Percentiles rank a stretch among this genome's conserved stretches.
Conservation (phyloP, 306 rosid genomes). For the Arachis stenosperma region DNA sequence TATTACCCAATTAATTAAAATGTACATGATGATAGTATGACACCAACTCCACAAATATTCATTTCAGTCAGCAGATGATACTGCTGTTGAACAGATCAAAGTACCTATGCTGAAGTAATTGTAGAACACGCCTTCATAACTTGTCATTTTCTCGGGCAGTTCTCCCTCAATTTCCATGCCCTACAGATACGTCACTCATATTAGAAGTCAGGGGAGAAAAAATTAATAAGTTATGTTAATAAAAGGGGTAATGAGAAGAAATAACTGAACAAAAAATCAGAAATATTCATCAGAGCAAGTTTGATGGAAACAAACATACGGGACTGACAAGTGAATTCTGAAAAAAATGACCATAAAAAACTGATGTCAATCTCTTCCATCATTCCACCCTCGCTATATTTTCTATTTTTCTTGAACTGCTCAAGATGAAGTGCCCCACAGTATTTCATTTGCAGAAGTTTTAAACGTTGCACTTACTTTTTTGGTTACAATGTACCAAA, state of each 20-base stretch:
- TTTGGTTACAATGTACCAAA: background rate
- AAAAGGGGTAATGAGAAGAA: background rate
- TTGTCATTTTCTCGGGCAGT: conserved; percentile 64
- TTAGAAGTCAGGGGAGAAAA: conserved; percentile 1
- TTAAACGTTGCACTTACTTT: conserved; percentile 8
- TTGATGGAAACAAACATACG: conserved; percentile 24
- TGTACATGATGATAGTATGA: conserved; percentile 21
- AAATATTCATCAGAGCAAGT: conserved; percentile 10
- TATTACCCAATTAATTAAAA: conserved; percentile 13
- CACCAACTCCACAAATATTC: conserved; percentile 26
- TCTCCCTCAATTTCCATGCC: conserved; percentile 72
- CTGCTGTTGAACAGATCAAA: conserved; percentile 26
- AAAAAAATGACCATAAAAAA: conserved; percentile 4
- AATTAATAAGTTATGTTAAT: background rate
- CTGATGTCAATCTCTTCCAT: background rate
- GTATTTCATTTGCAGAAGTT: conserved; percentile 5
- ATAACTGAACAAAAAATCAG: background rate
- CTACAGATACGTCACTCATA: conserved; percentile 51
- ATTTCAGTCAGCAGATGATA: conserved; percentile 6
- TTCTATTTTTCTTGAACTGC: background rate
- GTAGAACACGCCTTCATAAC: conserved; percentile 90
- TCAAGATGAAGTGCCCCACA: background rate
- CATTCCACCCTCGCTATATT: background rate
- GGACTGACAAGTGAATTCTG: conserved; percentile 12
- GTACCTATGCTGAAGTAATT: conserved; percentile 97